These are phyloP conservation scores for Penicillium goetzii DNA, from an alignment of 495 filamentous ascomycete genomes.

Conservation along the genomic window DNA sequence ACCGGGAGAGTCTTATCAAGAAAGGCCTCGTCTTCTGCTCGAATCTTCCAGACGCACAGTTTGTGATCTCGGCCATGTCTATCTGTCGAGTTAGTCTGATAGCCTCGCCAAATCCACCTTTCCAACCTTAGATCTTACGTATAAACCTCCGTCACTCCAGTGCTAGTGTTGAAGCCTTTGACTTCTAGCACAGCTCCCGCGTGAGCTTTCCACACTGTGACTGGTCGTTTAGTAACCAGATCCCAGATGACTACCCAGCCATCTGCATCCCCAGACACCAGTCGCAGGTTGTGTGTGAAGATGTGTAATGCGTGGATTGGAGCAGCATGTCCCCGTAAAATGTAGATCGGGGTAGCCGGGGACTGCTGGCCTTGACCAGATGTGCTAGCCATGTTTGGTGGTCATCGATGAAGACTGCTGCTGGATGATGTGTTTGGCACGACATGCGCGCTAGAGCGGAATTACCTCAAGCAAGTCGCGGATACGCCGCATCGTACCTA, in stretches of 20 bases:
- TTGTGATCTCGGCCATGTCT: constrained; percentile 92
- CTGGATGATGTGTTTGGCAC: not conserved
- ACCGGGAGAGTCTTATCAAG: constrained; percentile 75
- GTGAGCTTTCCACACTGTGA: constrained; percentile 88
- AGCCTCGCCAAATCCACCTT: not conserved
- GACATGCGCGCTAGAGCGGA: not conserved
- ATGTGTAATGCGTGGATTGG: constrained; percentile 81
- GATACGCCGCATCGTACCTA: not conserved
- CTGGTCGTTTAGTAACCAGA: constrained; percentile 75
- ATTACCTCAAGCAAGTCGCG: not conserved
- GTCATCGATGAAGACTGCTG: not conserved
- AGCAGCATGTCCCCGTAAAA: constrained; percentile 83
- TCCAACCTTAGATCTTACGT: constrained; percentile 67
- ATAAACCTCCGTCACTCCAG: constrained; percentile 59
- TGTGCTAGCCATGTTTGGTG: constrained; percentile 13
- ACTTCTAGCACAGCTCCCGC: constrained; percentile 75
- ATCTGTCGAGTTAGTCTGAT: constrained; percentile 13
- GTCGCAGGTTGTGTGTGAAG: constrained; percentile 69
- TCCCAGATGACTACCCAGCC: constrained; percentile 91
- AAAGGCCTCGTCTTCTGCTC: constrained; percentile 53
- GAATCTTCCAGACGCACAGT: constrained; percentile 81
- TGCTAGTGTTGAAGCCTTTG: constrained; percentile 53
- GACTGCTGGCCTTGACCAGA: constrained; percentile 26
- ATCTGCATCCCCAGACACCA: constrained; percentile 86
- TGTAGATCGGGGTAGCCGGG: constrained; percentile 75